A percentile compares a stretch with the other conserved stretches of the same genome.
phyloP scores from a whole-genome alignment of 2,329 filamentous ascomycete genomes.

The Cercospora sp. region DNA sequence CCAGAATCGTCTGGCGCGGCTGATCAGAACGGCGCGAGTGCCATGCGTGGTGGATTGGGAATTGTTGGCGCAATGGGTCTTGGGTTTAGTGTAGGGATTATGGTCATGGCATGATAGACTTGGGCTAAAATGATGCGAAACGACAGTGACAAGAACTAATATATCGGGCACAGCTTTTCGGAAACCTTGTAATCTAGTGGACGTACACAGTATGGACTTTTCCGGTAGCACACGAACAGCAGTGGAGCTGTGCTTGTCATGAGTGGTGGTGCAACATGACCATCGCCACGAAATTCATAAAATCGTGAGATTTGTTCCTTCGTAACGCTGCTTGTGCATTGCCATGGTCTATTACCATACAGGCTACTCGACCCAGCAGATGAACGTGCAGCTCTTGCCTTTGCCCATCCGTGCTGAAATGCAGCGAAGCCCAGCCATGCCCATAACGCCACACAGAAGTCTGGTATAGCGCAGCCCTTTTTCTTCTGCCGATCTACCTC shows the following conservation, averaged over 20 bases:
- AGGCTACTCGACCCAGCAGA: conserved; percentile 16
- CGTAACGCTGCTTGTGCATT: conserved; percentile 18
- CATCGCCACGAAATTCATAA: not conserved
- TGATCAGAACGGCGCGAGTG: not conserved
- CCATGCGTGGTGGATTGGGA: not conserved
- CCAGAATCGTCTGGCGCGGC: not conserved
- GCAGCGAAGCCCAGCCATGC: conserved; percentile 28
- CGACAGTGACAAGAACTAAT: not conserved
- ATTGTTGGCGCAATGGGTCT: not conserved
- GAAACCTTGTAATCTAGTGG: not conserved
- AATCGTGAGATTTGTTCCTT: conserved; percentile 17
- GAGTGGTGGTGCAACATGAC: not conserved
- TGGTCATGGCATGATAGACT: not conserved
- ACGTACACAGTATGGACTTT: not conserved
- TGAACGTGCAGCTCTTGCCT: conserved; percentile 22
- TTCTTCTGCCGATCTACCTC: conserved; percentile 38
- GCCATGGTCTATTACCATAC: conserved; percentile 19
- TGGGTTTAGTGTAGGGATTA: not conserved
- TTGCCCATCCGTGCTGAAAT: conserved; percentile 24
- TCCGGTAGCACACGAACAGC: not conserved
- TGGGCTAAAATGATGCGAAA: not conserved
- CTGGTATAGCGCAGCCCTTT: conserved; percentile 10
- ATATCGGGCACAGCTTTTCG: not conserved
- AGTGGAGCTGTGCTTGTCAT: not conserved
- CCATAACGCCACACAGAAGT: conserved; percentile 29